phyloP scores from a whole-genome alignment of 495 filamentous ascomycete species.

The Penicillium parvum region DNA sequence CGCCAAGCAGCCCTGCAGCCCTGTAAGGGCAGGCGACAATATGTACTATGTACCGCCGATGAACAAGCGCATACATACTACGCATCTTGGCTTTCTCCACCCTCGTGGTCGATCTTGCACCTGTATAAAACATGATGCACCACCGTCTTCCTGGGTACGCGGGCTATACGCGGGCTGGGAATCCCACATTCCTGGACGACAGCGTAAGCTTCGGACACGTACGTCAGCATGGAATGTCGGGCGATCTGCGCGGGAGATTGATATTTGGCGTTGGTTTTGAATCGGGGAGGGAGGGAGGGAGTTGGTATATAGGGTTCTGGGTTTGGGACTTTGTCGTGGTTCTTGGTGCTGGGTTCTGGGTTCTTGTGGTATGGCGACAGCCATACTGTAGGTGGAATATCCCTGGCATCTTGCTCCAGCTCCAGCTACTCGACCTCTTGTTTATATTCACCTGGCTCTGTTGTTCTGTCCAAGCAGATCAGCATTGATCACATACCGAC shows the following conservation, averaged over 20 bases:
- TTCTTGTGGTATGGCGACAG: not conserved
- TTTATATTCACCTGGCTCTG: no score
- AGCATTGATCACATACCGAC: no score
- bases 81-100: constrained; percentile 5
- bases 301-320: no score
- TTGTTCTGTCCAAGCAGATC: no score
- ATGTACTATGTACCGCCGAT: no score
- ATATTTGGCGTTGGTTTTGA: not conserved
- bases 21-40: not conserved
- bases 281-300: not conserved
- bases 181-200: constrained; percentile 4
- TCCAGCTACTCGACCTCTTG: not conserved
- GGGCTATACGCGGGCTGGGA: constrained; percentile 14
- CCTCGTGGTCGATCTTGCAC: constrained; percentile 12
- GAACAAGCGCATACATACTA: constrained; percentile 1
- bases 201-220: not conserved
- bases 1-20: not conserved
- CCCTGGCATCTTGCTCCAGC: not conserved
- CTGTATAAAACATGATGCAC: no score
- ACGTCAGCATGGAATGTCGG: not conserved
- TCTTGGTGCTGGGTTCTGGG: no score
- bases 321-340: no score
- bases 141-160: not conserved
- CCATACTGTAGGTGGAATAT: not conserved
- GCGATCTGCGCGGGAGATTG: not conserved